A percentile compares a stretch with the other conserved stretches of the same genome.
Conservation (phyloP, 192 early-diverging fungal species). For the Pilobolus umbonatus region DNA sequence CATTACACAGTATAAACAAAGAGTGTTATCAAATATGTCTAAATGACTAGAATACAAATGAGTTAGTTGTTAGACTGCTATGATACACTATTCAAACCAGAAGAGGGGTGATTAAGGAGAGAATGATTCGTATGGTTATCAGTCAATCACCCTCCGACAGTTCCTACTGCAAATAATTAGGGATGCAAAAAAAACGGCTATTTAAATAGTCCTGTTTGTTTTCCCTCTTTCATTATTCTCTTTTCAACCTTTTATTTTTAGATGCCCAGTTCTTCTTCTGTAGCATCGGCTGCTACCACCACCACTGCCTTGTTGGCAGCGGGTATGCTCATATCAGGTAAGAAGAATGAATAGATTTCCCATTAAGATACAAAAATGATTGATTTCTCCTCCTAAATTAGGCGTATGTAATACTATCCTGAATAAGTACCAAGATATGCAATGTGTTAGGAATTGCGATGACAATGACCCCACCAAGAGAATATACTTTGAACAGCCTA, state of each 20-base stretch:
- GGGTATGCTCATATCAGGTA: conserved; percentile 27
- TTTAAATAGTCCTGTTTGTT: background rate
- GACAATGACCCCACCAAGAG: conserved; percentile 61
- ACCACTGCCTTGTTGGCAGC: conserved; percentile 21
- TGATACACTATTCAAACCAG: no score
- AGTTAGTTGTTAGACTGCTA: no score
- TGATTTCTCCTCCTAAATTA: conserved; percentile 6
- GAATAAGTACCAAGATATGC: conserved; percentile 87
- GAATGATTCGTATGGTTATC: no score
- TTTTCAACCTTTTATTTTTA: background rate
- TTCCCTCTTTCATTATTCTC: background rate
- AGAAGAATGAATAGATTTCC: background rate
- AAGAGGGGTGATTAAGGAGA: no score
- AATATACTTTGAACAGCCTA: conserved; percentile 89
- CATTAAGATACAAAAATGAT: background rate
- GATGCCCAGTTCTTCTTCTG: conserved; percentile 1
- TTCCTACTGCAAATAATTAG: no score
- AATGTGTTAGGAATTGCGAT: conserved; percentile 87
- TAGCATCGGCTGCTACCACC: background rate
- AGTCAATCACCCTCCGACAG: no score
- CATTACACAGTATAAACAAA: no score
- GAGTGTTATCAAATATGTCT: no score
- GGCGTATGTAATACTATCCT: conserved; percentile 68
- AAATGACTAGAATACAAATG: no score
- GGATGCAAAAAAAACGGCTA: background rate